These are phyloP conservation scores for Papiliotrema flavescens DNA, from an alignment of 1,284 basidiomycete genomes.

Conservation along the genomic window DNA sequence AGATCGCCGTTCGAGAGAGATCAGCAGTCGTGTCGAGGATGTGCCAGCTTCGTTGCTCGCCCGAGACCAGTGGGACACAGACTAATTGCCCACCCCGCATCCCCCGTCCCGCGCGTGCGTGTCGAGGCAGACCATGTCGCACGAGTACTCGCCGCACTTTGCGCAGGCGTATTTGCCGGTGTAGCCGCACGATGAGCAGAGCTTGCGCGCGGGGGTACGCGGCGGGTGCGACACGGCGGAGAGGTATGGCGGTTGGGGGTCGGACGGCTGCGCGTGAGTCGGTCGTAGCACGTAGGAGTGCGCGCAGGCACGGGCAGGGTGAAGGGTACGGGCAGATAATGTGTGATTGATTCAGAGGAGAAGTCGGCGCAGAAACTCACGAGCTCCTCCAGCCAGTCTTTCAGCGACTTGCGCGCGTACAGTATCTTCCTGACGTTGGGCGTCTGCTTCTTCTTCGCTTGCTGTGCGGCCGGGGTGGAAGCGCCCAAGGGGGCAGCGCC, in stretches of 20 bases:
- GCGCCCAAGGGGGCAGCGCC: neutral
- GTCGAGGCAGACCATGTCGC: conserved; percentile 30
- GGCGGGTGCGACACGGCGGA: conserved; percentile 29
- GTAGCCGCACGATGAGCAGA: conserved; percentile 45
- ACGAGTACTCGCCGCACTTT: conserved; percentile 42
- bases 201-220: conserved; percentile 21
- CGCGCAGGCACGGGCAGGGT: no score
- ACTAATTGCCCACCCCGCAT: conserved; percentile 24
- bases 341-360: no score
- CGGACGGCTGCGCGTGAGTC: conserved; percentile 18
- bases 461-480: neutral
- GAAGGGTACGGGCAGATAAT: no score
- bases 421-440: conserved; percentile 44
- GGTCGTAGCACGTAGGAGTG: neutral
- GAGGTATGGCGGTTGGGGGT: conserved; percentile 37
- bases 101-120: conserved; percentile 43
- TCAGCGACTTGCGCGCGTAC: conserved; percentile 40
- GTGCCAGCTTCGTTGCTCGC: no score
- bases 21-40: no score
- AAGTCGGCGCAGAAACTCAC: conserved; percentile 24
- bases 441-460: conserved; percentile 43
- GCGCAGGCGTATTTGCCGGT: conserved; percentile 35
- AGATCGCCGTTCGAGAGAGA: no score
- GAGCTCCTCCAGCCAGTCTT: conserved; percentile 47
- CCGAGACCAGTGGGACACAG: no score